phyloP scores from a whole-genome alignment of 2,329 filamentous ascomycete species.

The Aspergillus vadensis region DNA sequence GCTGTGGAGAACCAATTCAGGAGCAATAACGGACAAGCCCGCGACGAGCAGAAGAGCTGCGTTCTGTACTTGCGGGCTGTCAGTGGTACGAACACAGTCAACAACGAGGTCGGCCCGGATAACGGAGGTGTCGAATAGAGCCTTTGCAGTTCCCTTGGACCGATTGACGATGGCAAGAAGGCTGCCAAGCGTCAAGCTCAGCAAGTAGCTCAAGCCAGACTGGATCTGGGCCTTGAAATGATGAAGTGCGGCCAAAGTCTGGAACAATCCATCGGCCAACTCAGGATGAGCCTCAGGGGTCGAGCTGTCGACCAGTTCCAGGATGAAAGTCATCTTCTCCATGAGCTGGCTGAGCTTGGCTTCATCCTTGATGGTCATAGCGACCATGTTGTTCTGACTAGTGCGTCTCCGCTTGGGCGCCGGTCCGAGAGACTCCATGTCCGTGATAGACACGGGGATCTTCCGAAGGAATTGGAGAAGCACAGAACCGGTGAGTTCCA shows the following conservation, averaged over 20 bases:
- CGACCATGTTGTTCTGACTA: conserved; percentile 69
- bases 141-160: conserved; percentile 55
- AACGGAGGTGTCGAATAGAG: conserved; percentile 71
- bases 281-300: conserved; percentile 72
- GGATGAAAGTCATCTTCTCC: conserved; percentile 77
- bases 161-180: conserved; percentile 81
- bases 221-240: conserved; percentile 78
- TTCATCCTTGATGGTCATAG: conserved; percentile 62
- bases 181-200: conserved; percentile 79
- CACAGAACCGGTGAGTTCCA: conserved; percentile 72
- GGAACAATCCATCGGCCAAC: conserved; percentile 78
- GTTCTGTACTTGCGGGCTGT: conserved; percentile 92
- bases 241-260: conserved; percentile 81
- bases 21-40: conserved; percentile 80
- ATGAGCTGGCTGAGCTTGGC: conserved; percentile 68
- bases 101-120: conserved; percentile 89
- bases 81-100: conserved; percentile 88
- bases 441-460: conserved; percentile 68
- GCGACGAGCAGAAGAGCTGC: conserved; percentile 85
- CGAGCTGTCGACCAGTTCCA: conserved; percentile 84
- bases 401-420: conserved; percentile 78
- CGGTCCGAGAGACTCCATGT: conserved; percentile 70
- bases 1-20: conserved; percentile 89
- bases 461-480: conserved; percentile 72
- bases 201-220: conserved; percentile 86